These are phyloP conservation scores for Erodium trifolium DNA, from an alignment of 441 rosid genomes.

Conservation along the genomic window DNA sequence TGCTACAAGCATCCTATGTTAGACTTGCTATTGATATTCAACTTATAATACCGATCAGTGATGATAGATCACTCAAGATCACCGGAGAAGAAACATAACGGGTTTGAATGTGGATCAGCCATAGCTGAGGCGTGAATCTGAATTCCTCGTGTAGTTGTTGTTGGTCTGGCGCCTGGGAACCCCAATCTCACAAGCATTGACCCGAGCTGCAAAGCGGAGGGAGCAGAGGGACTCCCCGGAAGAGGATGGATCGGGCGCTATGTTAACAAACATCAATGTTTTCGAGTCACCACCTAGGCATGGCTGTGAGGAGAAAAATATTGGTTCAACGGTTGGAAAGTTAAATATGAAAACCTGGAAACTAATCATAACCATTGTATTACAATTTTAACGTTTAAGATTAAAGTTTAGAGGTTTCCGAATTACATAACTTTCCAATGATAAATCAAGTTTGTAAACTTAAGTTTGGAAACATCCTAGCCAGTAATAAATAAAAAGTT, in stretches of 20 bases:
- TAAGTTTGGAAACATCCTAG: too few species aligned
- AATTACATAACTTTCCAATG: too few species aligned
- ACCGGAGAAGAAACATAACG: neutral
- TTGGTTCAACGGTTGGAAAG: neutral
- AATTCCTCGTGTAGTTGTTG: neutral
- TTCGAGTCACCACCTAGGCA: constrained; percentile 27
- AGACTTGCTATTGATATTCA: constrained; percentile 29
- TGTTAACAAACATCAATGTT: constrained; percentile 22
- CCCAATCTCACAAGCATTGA: constrained; percentile 26
- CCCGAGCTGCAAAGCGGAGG: constrained; percentile 24
- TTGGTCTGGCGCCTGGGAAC: constrained; percentile 21
- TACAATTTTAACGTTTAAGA: too few species aligned
- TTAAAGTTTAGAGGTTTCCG: too few species aligned
- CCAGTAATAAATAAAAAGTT: neutral
- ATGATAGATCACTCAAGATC: neutral
- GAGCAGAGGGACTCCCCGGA: constrained; percentile 26
- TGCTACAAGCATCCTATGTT: constrained; percentile 22
- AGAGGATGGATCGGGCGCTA: constrained; percentile 21
- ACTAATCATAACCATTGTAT: too few species aligned
- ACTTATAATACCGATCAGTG: neutral
- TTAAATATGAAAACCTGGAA: too few species aligned
- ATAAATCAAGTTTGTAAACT: too few species aligned
- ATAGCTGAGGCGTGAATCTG: constrained; percentile 21
- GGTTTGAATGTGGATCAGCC: constrained; percentile 14
- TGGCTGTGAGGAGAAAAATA: constrained; percentile 17